Base-by-base conservation (phyloP, 768 basidiomycete genomes). In the Suillus lakei region DNA sequence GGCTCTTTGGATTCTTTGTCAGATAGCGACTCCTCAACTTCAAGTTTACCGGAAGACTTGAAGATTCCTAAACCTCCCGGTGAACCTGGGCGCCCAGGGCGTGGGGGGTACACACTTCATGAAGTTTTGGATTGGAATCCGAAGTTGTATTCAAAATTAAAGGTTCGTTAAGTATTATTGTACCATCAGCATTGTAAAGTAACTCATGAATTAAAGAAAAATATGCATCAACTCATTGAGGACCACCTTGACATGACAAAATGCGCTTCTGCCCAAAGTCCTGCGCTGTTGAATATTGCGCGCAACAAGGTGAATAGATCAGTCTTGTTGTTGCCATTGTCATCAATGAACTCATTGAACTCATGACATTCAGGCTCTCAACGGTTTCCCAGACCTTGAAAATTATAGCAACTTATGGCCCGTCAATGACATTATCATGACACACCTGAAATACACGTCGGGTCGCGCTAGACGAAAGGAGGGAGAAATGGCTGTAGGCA, bases 21-120 rank as follows among this genome's bases (percentile, higher is more conserved):
- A 38, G 58, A 64, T 10, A 23, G 2, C 2, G 66, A 65, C 2
- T 60, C 60, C 46, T 48, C 46, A 18, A 62, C 59, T 21, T 15
- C 32, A 9, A 46, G 44, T 8, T 30, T 10, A 8, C 64, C 60
- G 39, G 69, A 69, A n/a, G 64, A 59, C 23, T 63, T 60, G 0
- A 68, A 66, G 58, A 76, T 76, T 38, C 64, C 72, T 39, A 77
- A 76, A 43, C 75, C 74, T 5, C 16, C 18, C 5, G 72, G 73
- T 0, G 69, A 76, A 53, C 69, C 66, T 26, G 74, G 73, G 21
- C 46, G 61, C 15, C 72, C 72, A 13, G 68, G 71, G 8, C 43
- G 61, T 4, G 74, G 73, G 16, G 72, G 76, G 0, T 77, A 77
- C 44, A 75, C 53, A 10, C 66, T 77, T 16, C 55, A 70, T 53